Conservation (phyloP, 257 asterid species). For the Fraxinus quadrangulata region DNA sequence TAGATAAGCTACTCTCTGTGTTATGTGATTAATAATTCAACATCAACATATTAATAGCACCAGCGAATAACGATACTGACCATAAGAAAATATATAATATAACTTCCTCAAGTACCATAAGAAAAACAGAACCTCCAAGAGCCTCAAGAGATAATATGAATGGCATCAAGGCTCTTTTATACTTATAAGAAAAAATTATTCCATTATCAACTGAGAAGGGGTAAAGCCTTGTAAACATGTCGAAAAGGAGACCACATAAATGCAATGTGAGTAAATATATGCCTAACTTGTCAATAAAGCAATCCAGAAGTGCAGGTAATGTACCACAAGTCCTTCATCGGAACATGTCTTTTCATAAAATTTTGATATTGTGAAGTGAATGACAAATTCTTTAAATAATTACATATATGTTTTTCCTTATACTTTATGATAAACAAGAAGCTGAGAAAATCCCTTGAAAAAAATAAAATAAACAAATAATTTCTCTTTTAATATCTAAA, state of each 20-base stretch:
- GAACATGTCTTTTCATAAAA: neutral
- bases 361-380: neutral
- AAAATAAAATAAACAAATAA: neutral
- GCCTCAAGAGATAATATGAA: neutral
- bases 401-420: neutral
- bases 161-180: neutral
- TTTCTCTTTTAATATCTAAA: neutral
- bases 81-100: neutral
- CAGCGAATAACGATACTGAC: neutral
- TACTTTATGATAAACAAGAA: neutral
- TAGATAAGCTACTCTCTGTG: neutral
- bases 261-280: neutral
- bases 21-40: neutral
- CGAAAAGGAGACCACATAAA: neutral
- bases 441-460: neutral
- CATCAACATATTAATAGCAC: neutral
- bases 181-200: neutral
- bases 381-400: neutral
- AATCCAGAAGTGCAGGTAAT: neutral
- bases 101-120: conserved; percentile 7
- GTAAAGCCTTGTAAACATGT: neutral
- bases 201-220: neutral
- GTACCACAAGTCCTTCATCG: neutral
- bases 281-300: neutral
- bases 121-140: neutral